Conservation (phyloP, 371 early-diverging fungal genomes). For the Syncephalastrum racemosum region DNA sequence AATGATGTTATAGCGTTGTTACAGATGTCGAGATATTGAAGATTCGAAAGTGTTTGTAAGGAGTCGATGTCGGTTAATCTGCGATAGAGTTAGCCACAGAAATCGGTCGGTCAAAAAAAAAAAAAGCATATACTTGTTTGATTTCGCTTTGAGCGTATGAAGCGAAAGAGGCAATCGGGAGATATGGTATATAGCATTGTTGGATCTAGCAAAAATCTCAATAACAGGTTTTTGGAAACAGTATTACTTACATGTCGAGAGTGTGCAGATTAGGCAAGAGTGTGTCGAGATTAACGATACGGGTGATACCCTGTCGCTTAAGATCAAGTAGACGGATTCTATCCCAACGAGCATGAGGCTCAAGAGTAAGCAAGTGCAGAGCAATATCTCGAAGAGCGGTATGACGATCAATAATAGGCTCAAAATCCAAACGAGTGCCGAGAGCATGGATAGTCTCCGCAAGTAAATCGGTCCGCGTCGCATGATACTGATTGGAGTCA, state of each 20-base stretch:
- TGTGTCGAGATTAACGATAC: constrained; percentile 16
- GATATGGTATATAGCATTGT: constrained; percentile 33
- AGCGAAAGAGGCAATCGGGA: constrained; percentile 30
- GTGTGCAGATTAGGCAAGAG: constrained; percentile 33
- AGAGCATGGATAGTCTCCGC: neutral
- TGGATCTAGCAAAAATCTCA: constrained; percentile 23
- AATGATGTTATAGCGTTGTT: constrained; percentile 45
- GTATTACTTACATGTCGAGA: constrained; percentile 28
- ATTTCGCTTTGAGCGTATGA: constrained; percentile 27
- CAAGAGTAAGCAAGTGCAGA: constrained; percentile 10
- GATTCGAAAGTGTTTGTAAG: constrained; percentile 34
- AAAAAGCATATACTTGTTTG: constrained; percentile 27
- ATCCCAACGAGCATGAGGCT: constrained; percentile 30
- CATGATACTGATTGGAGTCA: too few relatives aligned
- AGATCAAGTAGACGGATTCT: constrained; percentile 30
- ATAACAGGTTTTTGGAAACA: neutral
- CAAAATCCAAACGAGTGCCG: constrained; percentile 8
- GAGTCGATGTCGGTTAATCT: constrained; percentile 40
- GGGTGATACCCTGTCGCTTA: constrained; percentile 20
- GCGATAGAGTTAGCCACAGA: neutral
- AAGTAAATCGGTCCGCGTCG: neutral
- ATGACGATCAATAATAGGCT: constrained; percentile 8
- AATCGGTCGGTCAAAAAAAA: neutral
- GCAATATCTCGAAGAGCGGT: constrained; percentile 10
- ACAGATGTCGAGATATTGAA: constrained; percentile 51